A percentile compares a stretch with the other conserved stretches of the same genome.
phyloP scores from a whole-genome alignment of 2,329 filamentous ascomycete species.

The Colletotrichum sp. region DNA sequence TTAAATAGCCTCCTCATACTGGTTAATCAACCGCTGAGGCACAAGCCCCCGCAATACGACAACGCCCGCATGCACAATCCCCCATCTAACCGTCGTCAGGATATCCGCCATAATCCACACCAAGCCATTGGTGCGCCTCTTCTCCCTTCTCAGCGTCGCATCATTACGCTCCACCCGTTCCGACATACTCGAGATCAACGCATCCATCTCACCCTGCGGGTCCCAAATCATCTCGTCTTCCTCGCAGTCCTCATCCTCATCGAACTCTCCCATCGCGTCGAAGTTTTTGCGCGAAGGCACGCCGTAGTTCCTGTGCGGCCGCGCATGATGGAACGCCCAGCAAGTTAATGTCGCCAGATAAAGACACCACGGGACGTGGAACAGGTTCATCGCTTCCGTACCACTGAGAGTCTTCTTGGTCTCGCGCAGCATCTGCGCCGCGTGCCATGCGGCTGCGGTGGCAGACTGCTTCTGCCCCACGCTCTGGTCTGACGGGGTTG shows the following conservation, averaged over 20 bases:
- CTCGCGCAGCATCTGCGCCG: constrained; percentile 55
- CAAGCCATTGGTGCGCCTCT: constrained; percentile 55
- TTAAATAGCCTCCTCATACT: constrained; percentile 22
- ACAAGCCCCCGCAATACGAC: constrained; percentile 51
- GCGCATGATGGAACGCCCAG: constrained; percentile 61
- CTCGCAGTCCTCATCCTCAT: constrained; percentile 25
- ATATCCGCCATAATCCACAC: constrained; percentile 60
- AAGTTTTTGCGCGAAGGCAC: not conserved
- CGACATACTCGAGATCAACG: constrained; percentile 43
- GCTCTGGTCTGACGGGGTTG: not conserved
- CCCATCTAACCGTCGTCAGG: constrained; percentile 63
- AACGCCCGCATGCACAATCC: constrained; percentile 66
- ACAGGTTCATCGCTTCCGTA: constrained; percentile 56
- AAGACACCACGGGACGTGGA: constrained; percentile 67
- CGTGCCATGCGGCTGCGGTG: constrained; percentile 55
- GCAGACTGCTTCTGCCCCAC: constrained; percentile 29
- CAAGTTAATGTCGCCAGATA: constrained; percentile 63
- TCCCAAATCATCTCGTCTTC: constrained; percentile 57
- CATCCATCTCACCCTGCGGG: constrained; percentile 51
- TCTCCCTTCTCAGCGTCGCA: constrained; percentile 38
- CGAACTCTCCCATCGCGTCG: constrained; percentile 10
- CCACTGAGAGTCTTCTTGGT: constrained; percentile 53
- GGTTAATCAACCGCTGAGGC: constrained; percentile 32
- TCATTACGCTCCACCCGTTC: constrained; percentile 30
- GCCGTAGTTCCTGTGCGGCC: constrained; percentile 5